Conservation (phyloP, 176 grass and related monocot species). For the Thalia dealbata region DNA sequence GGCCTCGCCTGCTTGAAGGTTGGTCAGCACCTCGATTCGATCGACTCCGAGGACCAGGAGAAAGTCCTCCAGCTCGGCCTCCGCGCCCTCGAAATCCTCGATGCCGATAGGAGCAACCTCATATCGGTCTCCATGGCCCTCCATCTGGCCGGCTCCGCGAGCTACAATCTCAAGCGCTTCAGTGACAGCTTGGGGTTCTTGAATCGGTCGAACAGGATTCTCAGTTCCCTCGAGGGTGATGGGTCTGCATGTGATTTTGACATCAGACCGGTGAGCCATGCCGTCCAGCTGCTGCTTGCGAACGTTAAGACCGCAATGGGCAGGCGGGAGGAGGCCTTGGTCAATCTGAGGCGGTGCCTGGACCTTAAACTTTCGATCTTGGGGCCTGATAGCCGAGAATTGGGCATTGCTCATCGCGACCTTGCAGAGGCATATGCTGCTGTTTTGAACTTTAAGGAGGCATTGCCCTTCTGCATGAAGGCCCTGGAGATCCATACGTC, state of each 20-base stretch:
- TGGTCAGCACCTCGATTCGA: conserved; percentile 77
- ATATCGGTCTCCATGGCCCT: conserved; percentile 88
- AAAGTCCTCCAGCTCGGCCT: conserved; percentile 52
- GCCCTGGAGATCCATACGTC: conserved; percentile 58
- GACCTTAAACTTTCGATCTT: conserved; percentile 85
- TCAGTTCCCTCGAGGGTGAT: conserved; percentile 15
- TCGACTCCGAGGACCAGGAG: conserved; percentile 30
- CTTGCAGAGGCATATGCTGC: conserved; percentile 58
- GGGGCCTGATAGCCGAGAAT: conserved; percentile 55
- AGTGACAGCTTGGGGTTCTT: conserved; percentile 80
- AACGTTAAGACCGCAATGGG: conserved; percentile 86
- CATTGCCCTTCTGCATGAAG: conserved; percentile 64
- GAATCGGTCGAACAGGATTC: conserved; percentile 46
- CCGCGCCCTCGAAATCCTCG: conserved; percentile 54
- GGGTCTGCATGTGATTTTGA: conserved; percentile 39
- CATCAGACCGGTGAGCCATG: conserved; percentile 65
- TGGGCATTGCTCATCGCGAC: conserved; percentile 59
- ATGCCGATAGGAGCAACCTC: conserved; percentile 31
- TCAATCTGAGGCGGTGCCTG: conserved; percentile 54
- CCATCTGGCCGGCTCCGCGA: conserved; percentile 66
- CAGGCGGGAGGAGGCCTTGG: conserved; percentile 70
- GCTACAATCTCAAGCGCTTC: conserved; percentile 69
- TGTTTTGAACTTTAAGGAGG: conserved; percentile 80
- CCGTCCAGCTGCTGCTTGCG: conserved; percentile 55
- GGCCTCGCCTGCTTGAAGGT: conserved; percentile 92